phyloP scores from a whole-genome alignment of 257 asterid genomes.

The Ilex asprella region DNA sequence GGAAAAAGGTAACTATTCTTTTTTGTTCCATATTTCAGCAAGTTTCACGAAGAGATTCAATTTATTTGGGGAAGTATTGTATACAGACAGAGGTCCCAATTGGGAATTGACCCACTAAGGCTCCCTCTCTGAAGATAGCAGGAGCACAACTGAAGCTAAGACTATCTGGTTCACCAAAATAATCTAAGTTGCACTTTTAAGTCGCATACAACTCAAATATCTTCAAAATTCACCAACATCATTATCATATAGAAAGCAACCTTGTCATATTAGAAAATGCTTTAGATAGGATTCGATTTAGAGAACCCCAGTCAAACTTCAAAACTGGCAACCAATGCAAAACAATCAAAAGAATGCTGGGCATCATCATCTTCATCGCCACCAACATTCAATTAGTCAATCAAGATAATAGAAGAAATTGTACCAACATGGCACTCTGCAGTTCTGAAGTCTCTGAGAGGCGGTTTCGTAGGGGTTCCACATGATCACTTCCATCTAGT shows the following conservation, averaged over 20 bases:
- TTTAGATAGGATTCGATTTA: not conserved
- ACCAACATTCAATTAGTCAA: not conserved
- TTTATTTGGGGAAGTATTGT: no score
- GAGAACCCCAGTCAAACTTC: not conserved
- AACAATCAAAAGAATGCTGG: not conserved
- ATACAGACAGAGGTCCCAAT: no score
- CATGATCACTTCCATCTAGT: slow-evolving; percentile 94
- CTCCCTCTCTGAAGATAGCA: no score
- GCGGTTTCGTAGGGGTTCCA: slow-evolving; percentile 88
- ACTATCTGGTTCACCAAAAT: no score
- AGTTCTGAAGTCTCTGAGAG: slow-evolving; percentile 82
- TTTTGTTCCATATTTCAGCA: no score
- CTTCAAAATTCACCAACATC: not conserved
- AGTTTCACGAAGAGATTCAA: no score
- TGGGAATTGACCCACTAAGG: no score
- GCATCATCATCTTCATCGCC: not conserved
- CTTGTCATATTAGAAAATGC: not conserved
- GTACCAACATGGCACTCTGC: slow-evolving; percentile 79
- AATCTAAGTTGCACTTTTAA: no score
- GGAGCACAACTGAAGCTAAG: no score
- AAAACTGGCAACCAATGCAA: not conserved
- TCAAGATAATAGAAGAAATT: slow-evolving; percentile 11
- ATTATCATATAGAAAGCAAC: not conserved
- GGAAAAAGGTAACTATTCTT: no score
- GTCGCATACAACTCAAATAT: not conserved